Base-by-base conservation (phyloP, 169 alveolate genomes). In the Plasmodium coatneyi region DNA sequence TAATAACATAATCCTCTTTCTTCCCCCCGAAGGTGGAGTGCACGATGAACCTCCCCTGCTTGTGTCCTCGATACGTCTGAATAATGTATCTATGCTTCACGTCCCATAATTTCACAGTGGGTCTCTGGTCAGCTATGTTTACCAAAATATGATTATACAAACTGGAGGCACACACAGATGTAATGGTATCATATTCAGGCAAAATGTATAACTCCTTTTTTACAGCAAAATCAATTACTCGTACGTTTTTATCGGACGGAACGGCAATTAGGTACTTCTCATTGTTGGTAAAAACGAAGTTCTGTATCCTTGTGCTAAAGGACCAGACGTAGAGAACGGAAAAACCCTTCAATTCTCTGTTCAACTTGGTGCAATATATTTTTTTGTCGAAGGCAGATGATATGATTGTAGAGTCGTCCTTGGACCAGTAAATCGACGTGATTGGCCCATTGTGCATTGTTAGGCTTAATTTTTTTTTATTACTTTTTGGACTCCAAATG, bases 21-120 rank as follows among this genome's bases (percentile, higher is more conserved):
- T 95, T 96, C 19, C 98, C 98, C 41, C 98, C 98, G 43, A 97
- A 93, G 12, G 97, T 93, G 6, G 98, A 93, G 71, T 96, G 94
- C n/a, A 97, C 95, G 25, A 95, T 96, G 84, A 92, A 96, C 49
- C 98, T 91, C 10, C 97, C 98, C 92, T 96, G 98, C 28, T 96
- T 84, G 91, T 97, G 98, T 36, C 98, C 98, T 46, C 97, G 95
- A 92, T 97, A 97, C 1, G 97, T 95, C 95, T 96, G 97, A 9
- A 97, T 86, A 43, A 95, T 84, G 22, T 96, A 76, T 14, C 97
- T 83, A 28, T 93, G 95, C 71, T 94, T 95, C 43, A 96, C 70
- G 80, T 96, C 97, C 98, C 98, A 96, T 52, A 96, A 96, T 19
- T 97, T 92, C 41, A 96, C 84, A n/a, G 94, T 95, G 22, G 98